Conservation (phyloP, 805 yeast species). For the Candida nanaspora region DNA sequence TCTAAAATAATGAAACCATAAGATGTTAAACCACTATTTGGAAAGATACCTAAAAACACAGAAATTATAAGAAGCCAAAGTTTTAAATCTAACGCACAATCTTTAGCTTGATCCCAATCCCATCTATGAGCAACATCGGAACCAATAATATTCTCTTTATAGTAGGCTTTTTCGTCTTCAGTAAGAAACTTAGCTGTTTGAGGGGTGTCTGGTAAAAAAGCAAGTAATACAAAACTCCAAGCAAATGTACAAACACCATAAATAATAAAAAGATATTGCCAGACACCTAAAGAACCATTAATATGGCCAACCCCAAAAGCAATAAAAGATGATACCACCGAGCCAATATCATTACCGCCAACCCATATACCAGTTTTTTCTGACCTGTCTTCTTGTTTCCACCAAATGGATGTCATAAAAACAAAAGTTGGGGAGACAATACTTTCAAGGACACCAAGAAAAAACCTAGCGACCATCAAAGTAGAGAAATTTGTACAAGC, state of each 20-base stretch:
- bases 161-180: constrained; percentile 32
- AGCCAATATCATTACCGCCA: constrained; percentile 39
- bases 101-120: constrained; percentile 47
- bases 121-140: constrained; percentile 51
- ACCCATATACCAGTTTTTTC: constrained; percentile 32
- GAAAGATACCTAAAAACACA: constrained; percentile 40
- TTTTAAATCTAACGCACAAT: constrained; percentile 42
- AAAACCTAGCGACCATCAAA: constrained; percentile 38
- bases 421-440: constrained; percentile 52
- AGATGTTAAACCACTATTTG: constrained; percentile 36
- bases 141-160: constrained; percentile 46
- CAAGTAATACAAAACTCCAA: constrained; percentile 21
- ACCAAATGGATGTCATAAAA: constrained; percentile 50
- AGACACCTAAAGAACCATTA: constrained; percentile 31
- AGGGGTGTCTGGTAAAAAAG: constrained; percentile 41
- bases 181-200: constrained; percentile 35
- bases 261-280: constrained; percentile 56
- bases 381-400: constrained; percentile 34
- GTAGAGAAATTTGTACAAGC: constrained; percentile 33
- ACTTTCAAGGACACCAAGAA: constrained; percentile 47
- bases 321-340: constrained; percentile 26
- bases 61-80: constrained; percentile 40
- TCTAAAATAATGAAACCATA: constrained; percentile 35
- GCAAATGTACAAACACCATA: constrained; percentile 51
- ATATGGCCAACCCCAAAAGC: constrained; percentile 20